Base-by-base conservation (phyloP, 371 early-diverging fungal species). In the Mucor irregularis region DNA sequence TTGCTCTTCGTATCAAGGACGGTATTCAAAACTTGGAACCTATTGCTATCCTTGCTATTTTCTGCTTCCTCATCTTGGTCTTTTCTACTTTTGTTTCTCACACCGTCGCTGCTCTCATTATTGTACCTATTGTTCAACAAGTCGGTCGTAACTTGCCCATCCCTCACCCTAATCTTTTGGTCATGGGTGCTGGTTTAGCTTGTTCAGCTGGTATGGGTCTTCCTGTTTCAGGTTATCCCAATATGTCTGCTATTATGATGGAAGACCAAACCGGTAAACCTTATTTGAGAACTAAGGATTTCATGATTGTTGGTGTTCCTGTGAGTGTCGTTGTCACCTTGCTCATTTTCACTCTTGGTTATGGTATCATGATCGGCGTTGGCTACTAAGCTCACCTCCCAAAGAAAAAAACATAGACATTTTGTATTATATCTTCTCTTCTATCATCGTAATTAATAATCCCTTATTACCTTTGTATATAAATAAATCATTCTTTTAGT, bases 151-250 rank as follows among this genome's bases (percentile, higher is more conserved):
- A 70, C 4, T 62, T 93, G 51, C 85, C 89, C 29, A 87, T 85
- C 35, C 91, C 93, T 13, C 91, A 93, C 53, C 84, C 94, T 17
- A 82, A 90, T 14, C 80, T 95, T 49, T 74, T 98, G 30, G 96
- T 97, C 21, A 92, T 98, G 90, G 76, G 78, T 30, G 74, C 77
- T 43, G 71, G 72, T 56, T 69, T 74, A 38, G 72, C 74, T 25
- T 73, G 72, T 46, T 73, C 72, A 21, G 71, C 89, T 9, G 73
- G 70, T 35, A 76, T 72, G 73, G 73, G 65, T 39, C 74, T 97
- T 11, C 97, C 95, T 0, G 92, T 97, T 7, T 92, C 89, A 3
- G 92, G 94, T 2, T 96, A 94, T 74, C 98, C 98, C 0, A 97
- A 97, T 61, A 96, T 97, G 94, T 92, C 91, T 53, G 95, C 97